Evolutionary conservation across 805 yeast genomes (phyloP).

Genomic region (Cyberlindnera veronae): DNA sequence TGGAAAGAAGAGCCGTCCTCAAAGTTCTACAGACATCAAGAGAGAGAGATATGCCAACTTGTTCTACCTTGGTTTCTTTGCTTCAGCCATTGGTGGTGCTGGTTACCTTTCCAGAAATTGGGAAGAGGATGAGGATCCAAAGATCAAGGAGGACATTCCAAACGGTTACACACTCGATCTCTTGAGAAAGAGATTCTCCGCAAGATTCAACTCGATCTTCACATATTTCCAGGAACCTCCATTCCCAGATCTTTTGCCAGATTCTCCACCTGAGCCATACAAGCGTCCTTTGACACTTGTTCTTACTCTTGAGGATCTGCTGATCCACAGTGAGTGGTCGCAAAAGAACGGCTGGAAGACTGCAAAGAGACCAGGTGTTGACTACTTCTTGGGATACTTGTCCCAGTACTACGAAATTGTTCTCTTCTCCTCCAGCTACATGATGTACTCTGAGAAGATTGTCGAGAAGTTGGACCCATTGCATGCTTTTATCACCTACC

Average conservation of each 20-base stretch:
- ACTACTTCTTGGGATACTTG: constrained; percentile 90
- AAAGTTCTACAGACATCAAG: constrained; percentile 73
- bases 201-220: constrained; percentile 71
- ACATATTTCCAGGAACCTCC: constrained; percentile 91
- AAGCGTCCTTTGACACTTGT: constrained; percentile 91
- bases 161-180: constrained; percentile 67
- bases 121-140: constrained; percentile 73
- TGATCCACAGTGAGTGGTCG: constrained; percentile 91
- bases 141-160: constrained; percentile 47
- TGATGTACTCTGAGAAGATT: constrained; percentile 79
- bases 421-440: constrained; percentile 78
- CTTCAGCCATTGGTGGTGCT: constrained; percentile 48
- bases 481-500: constrained; percentile 83
- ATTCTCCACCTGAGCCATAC: constrained; percentile 85
- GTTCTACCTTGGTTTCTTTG: constrained; percentile 56
- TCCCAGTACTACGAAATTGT: constrained; percentile 96
- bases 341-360: constrained; percentile 95
- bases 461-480: constrained; percentile 90
- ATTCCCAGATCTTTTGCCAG: constrained; percentile 89
- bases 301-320: constrained; percentile 80
- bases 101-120: constrained; percentile 82
- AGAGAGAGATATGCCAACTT: constrained; percentile 79
- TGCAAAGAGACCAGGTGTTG: constrained; percentile 98
- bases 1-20: constrained; percentile 42
- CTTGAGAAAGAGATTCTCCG: constrained; percentile 64